Evolutionary conservation across 2,329 filamentous ascomycete species (phyloP), one percentile per base, ranked within the genome.

Genomic region (Microsporum canis): DNA sequence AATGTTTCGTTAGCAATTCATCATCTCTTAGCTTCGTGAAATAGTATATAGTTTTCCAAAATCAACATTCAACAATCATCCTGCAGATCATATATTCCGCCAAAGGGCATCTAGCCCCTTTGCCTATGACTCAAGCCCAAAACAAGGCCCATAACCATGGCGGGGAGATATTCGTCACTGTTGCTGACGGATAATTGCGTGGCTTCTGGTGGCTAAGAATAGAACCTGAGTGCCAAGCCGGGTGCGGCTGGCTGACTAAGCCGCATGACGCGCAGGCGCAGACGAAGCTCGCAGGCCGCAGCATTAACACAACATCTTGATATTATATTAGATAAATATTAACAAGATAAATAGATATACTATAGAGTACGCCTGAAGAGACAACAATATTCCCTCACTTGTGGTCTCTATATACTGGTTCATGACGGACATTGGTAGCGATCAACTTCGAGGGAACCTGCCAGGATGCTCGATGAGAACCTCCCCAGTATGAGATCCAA

Each of bases 401-500:
- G 31, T 23, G 29, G 31, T 23, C 1, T 7, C 14, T 17, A 36
- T 14, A 43, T 3, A 43, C 39, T 43, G 49, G 1, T 6, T 36
- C 14, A 7, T 3, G 23, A 23, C 17, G 17, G 17, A 23, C 17
- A 23, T 23, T 23, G 17, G 17, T 23, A 23, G 17, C 17, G 17
- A 23, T 23, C 17, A 23, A 23, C 17, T 23, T 23, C 17, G 17
- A 23, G 17, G 17, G 17, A 23, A 23, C 17, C 29, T 29, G 23
- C 57, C 63, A 73, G 67, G 17, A 96, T 96, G 91, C 82, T 95
- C 69, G 91, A 96, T 84, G 89, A 95, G 73, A 95, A 91, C 74
- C 84, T 96, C n/a, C 91, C 91, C 61, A 90, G 81, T 82, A 69
- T 34, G 27, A 55, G 23, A 12, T 33, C 1, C 57, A n/a, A n/a